Base-by-base conservation (phyloP, 2,329 filamentous ascomycete genomes). In the Phoma herbarum region DNA sequence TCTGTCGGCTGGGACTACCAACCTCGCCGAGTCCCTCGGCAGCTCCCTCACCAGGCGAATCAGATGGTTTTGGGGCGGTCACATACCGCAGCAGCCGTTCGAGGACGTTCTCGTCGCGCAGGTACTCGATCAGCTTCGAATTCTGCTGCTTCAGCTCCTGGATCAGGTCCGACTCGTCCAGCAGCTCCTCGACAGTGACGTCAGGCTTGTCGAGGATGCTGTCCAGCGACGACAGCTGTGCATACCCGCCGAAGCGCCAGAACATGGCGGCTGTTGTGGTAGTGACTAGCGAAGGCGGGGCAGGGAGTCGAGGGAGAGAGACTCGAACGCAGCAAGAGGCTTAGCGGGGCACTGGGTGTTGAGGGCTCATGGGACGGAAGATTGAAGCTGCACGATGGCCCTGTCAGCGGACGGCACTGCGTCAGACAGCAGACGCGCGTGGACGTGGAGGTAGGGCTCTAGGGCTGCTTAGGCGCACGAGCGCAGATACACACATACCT, bases 81-180 rank as follows among this genome's bases (percentile, higher is more conserved):
- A 98, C 94, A 83, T 97, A 97, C 76, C 94, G 89, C 65, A 99
- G 88, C 61, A 99, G 85, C 73, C 87, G 89, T 78, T 93, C 87
- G 63, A 99, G 86, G 57, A 96, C 88, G 71, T 88, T 86, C 68
- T 96, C 92, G 73, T 96, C 92, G 71, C 95, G 89, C 61, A 99
- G 84, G 75, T 94, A 98, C 80, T 98, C 93, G 78, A 98, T 93
- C 62, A 99, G 89, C 82, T 97, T 97, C 58, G 92, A 90, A 82
- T 99, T 98, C 81, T 97, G 93, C 79, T 96, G 92, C 82, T 98
- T 99, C 64, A 99, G 86, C 84, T 99, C 95, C 78, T 97, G 93
- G 69, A 98, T 95, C 71, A 98, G 82, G 77, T 99, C 95, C 74
- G 91, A 90, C 84, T 99, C 95, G 78, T 98, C 93, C 63, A 99